A percentile compares a stretch with the other conserved stretches of the same genome.
Evolutionary conservation across 1,284 basidiomycete species (phyloP).

Genomic region (Apiotrichum mycotoxinovorans): DNA sequence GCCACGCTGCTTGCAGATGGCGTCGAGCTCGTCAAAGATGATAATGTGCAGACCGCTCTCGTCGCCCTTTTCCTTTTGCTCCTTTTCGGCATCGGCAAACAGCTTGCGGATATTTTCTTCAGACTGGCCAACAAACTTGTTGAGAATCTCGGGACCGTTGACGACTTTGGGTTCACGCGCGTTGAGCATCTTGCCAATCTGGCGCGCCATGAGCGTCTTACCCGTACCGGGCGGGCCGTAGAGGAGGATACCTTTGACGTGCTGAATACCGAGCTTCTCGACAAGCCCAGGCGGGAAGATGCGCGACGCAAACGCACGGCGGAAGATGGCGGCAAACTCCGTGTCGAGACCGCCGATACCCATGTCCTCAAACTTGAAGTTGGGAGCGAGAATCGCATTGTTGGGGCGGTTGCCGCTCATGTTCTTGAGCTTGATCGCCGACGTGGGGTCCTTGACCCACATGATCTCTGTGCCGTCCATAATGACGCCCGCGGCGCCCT

Average conservation of each 20-base stretch:
- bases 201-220: slow-evolving; percentile 96
- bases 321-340: slow-evolving; percentile 96
- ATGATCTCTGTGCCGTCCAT: slow-evolving; percentile 89
- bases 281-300: slow-evolving; percentile 96
- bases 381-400: slow-evolving; percentile 93
- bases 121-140: slow-evolving; percentile 96
- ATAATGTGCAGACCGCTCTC: slow-evolving; percentile 98
- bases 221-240: slow-evolving; percentile 97
- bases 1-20: slow-evolving; percentile 97
- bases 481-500: slow-evolving; percentile 67
- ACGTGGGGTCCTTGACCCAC: slow-evolving; percentile 77
- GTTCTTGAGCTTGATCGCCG: slow-evolving; percentile 83
- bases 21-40: slow-evolving; percentile 96
- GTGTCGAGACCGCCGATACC: slow-evolving; percentile 96
- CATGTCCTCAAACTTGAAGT: slow-evolving; percentile 99
- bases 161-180: slow-evolving; percentile 98
- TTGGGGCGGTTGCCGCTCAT: slow-evolving; percentile 85
- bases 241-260: slow-evolving; percentile 96
- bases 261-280: slow-evolving; percentile 96
- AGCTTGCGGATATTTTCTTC: slow-evolving; percentile 99
- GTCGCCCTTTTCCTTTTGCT: slow-evolving; percentile 99
- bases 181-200: slow-evolving; percentile 99
- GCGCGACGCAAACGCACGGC: slow-evolving; percentile 95
- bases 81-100: slow-evolving; percentile 95
- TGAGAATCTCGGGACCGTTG: slow-evolving; percentile 91